These are phyloP conservation scores for Monosporascus sp. DNA, from an alignment of 2,329 filamentous ascomycete species.

Conservation along the genomic window DNA sequence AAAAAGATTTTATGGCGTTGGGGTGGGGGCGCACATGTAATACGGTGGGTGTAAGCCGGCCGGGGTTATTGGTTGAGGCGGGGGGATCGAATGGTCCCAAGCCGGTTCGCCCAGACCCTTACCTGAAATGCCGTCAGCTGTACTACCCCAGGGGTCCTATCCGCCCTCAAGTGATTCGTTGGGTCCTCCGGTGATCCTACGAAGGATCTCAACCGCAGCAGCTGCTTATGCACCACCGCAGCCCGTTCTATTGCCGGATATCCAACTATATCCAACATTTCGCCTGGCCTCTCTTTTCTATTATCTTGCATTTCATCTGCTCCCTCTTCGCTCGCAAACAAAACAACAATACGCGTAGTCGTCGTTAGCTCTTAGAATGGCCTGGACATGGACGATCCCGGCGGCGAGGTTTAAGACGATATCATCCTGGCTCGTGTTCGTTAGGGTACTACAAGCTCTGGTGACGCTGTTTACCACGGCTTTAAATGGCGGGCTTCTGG, in stretches of 20 bases:
- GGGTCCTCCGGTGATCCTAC: neutral
- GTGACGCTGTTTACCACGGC: conserved; percentile 23
- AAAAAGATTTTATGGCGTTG: neutral
- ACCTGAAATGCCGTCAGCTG: neutral
- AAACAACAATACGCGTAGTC: neutral
- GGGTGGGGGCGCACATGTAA: neutral
- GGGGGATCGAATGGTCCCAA: too few species aligned
- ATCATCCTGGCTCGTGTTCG: conserved; percentile 28
- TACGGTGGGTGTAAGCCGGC: neutral
- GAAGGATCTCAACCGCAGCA: neutral
- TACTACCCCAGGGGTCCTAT: neutral
- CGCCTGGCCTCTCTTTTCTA: neutral
- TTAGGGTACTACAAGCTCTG: conserved; percentile 27
- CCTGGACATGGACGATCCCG: conserved; percentile 5
- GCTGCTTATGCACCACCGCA: neutral
- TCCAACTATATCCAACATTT: neutral
- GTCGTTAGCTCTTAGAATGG: conserved; percentile 11
- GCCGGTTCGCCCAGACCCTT: neutral
- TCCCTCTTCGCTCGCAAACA: neutral
- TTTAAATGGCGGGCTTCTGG: conserved; percentile 31
- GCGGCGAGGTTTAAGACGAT: conserved; percentile 17
- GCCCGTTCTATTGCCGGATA: neutral
- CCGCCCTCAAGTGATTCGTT: neutral
- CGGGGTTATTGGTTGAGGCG: neutral
- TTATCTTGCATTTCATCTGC: neutral